Conservation (phyloP, 306 rosid species). For the Dryas drummondii region DNA sequence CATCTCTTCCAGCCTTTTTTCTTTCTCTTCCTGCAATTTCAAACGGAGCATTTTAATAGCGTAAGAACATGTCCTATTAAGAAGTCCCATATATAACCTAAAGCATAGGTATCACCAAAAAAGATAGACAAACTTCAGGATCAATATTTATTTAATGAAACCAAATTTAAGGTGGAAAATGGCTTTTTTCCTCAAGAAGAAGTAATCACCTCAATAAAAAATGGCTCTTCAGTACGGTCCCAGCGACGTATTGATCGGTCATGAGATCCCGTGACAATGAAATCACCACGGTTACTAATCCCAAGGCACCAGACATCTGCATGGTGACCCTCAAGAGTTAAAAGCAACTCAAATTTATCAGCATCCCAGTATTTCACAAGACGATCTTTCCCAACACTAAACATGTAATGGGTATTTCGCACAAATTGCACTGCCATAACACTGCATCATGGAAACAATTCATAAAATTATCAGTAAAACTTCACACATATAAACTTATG, state of each 20-base stretch:
- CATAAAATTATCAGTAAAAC: slow-evolving; percentile 25
- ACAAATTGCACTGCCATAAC: slow-evolving; percentile 87
- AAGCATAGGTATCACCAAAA: not conserved
- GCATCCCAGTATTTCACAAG: slow-evolving; percentile 93
- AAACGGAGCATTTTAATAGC: slow-evolving; percentile 20
- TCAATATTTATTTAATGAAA: not conserved
- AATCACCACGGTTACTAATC: slow-evolving; percentile 87
- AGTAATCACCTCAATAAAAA: slow-evolving; percentile 81
- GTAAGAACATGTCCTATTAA: not conserved
- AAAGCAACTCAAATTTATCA: slow-evolving; percentile 86
- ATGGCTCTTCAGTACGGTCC: slow-evolving; percentile 98
- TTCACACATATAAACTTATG: not conserved
- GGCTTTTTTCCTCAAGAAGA: slow-evolving; percentile 4
- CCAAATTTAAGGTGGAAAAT: not conserved
- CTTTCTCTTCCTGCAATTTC: slow-evolving; percentile 91
- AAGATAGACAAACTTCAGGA: not conserved
- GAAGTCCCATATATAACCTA: not conserved
- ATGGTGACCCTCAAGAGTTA: slow-evolving; percentile 96
- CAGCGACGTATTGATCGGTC: slow-evolving; percentile 95
- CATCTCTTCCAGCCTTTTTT: slow-evolving; percentile 83
- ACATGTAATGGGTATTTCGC: slow-evolving; percentile 77
- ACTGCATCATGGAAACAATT: slow-evolving; percentile 49
- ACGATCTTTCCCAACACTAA: slow-evolving; percentile 88
- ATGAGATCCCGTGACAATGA: slow-evolving; percentile 86
- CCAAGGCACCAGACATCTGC: slow-evolving; percentile 91